Evolutionary conservation across 2,329 filamentous ascomycete species (phyloP).

Genomic region (Neopestalotiopsis rosae): DNA sequence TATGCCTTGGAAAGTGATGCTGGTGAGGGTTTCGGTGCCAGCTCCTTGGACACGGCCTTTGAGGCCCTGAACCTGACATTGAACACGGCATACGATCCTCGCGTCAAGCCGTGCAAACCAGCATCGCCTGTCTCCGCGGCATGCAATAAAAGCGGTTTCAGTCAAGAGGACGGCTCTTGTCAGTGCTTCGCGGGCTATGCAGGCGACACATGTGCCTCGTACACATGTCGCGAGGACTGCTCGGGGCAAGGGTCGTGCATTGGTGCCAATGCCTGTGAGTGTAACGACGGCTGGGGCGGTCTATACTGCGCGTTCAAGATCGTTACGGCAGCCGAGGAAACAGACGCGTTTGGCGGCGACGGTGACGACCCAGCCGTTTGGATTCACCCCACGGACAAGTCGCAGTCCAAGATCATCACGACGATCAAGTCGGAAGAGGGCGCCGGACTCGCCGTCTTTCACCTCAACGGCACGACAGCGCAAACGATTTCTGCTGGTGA

Average conservation of each 20-base stretch:
- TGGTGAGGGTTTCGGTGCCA: slow-evolving; percentile 44
- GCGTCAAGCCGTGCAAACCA: slow-evolving; percentile 28
- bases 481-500: slow-evolving; percentile 50
- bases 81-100: slow-evolving; percentile 46
- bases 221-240: slow-evolving; percentile 47
- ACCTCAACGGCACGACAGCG: slow-evolving; percentile 52
- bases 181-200: slow-evolving; percentile 50
- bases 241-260: slow-evolving; percentile 47
- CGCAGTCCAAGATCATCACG: slow-evolving; percentile 54
- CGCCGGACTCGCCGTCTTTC: slow-evolving; percentile 54
- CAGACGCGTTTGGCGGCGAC: slow-evolving; percentile 48
- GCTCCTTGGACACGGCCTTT: slow-evolving; percentile 43
- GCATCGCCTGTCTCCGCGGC: slow-evolving; percentile 37
- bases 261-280: slow-evolving; percentile 47
- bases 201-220: slow-evolving; percentile 39
- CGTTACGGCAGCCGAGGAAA: slow-evolving; percentile 47
- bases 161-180: slow-evolving; percentile 35
- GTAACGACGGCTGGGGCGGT: slow-evolving; percentile 48
- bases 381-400: slow-evolving; percentile 46
- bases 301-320: slow-evolving; percentile 51
- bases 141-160: slow-evolving; percentile 46
- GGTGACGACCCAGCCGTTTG: slow-evolving; percentile 55
- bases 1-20: slow-evolving; percentile 47
- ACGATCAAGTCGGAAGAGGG: slow-evolving; percentile 56
- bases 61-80: slow-evolving; percentile 36